A percentile compares a stretch with the other conserved stretches of the same genome.
These are phyloP conservation scores for Codiaeum variegatum DNA, from an alignment of 441 rosid genomes.

Conservation along the genomic window DNA sequence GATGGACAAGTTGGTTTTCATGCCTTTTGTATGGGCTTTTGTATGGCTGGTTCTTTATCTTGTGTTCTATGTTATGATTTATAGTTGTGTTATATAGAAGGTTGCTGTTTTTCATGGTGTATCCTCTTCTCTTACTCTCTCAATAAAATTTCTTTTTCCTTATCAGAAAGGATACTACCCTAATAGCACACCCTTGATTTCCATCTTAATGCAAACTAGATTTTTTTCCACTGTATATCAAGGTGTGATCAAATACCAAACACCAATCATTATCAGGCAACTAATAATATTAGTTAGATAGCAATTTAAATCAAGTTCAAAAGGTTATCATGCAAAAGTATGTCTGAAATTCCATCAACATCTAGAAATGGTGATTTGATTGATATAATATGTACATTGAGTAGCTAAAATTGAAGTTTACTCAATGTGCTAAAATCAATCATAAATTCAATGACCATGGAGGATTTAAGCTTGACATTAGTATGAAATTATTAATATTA, in stretches of 20 bases:
- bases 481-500: no score
- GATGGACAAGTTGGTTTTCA: background rate
- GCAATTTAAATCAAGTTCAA: background rate
- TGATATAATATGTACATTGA: background rate
- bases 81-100: background rate
- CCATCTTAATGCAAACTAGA: background rate
- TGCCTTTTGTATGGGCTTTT: background rate
- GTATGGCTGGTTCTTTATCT: no score
- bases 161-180: background rate
- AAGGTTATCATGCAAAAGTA: background rate
- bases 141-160: no score
- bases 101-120: no score
- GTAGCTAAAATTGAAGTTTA: background rate
- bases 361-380: background rate
- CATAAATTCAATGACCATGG: background rate
- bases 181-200: background rate
- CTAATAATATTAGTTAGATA: background rate
- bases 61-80: background rate
- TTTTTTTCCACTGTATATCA: background rate
- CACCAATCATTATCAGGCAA: background rate
- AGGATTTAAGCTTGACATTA: background rate
- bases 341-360: background rate
- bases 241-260: conserved; percentile 1
- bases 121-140: no score
- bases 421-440: background rate